phyloP scores from a whole-genome alignment of 257 asterid genomes.

The Plectranthus barbatus region DNA sequence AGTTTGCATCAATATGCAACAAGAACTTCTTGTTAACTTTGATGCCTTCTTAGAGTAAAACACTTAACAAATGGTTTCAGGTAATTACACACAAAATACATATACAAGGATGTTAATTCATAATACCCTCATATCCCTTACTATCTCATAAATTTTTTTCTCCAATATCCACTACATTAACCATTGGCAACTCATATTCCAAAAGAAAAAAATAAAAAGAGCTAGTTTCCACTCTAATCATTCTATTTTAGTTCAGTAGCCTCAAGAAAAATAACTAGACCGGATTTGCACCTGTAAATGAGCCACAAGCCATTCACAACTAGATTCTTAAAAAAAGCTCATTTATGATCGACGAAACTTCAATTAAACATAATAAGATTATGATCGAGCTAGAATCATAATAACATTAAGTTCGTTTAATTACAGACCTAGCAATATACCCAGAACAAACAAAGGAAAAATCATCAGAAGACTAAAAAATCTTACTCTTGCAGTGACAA shows the following conservation, averaged over 20 bases:
- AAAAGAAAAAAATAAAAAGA: too few relatives aligned
- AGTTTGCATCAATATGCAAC: neutral
- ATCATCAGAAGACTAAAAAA: neutral
- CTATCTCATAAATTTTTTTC: neutral
- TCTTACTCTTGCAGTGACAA: conserved; percentile 76
- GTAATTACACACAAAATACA: neutral
- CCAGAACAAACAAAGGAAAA: too few relatives aligned
- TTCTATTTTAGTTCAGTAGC: neutral
- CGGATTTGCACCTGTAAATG: neutral
- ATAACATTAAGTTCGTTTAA: too few relatives aligned
- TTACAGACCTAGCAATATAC: too few relatives aligned
- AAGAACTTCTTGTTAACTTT: neutral
- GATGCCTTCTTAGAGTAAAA: neutral
- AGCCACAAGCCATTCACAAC: neutral
- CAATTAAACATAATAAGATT: too few relatives aligned
- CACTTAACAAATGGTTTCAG: neutral
- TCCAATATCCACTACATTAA: neutral
- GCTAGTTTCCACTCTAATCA: neutral
- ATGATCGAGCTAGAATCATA: too few relatives aligned
- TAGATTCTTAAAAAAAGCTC: neutral
- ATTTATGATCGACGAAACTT: neutral
- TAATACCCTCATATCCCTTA: neutral
- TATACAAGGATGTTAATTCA: neutral
- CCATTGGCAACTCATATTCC: neutral
- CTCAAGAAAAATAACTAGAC: neutral